Conservation (phyloP, 2,329 filamentous ascomycete genomes). For the Coniella vitis region DNA sequence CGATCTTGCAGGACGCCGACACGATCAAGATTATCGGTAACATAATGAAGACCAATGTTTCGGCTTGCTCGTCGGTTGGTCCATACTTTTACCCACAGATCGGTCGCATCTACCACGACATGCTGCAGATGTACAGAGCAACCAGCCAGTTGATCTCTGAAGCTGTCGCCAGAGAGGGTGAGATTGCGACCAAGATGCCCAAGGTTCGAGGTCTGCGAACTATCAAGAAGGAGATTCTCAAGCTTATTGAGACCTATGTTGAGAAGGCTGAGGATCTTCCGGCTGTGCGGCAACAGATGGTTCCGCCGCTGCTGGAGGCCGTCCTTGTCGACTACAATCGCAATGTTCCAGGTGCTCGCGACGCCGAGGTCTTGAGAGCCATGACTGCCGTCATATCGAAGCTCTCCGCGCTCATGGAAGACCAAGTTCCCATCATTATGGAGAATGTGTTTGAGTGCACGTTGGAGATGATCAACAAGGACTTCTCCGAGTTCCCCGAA, state of each 20-base stretch:
- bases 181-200: conserved; percentile 94
- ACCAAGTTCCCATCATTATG: conserved; percentile 96
- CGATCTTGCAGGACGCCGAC: conserved; percentile 82
- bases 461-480: conserved; percentile 99
- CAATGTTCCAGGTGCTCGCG: conserved; percentile 90
- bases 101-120: conserved; percentile 93
- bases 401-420: conserved; percentile 92
- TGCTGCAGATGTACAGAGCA: conserved; percentile 98
- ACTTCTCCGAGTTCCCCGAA: conserved; percentile 98
- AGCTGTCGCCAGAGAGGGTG: conserved; percentile 77
- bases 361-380: conserved; percentile 92
- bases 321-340: conserved; percentile 94
- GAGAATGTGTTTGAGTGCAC: conserved; percentile 98
- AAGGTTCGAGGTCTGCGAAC: conserved; percentile 91
- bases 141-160: conserved; percentile 96
- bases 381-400: conserved; percentile 98
- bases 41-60: conserved; percentile 99
- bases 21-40: conserved; percentile 99
- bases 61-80: conserved; percentile 94
- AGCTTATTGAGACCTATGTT: conserved; percentile 96
- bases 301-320: conserved; percentile 90
- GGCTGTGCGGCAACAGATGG: conserved; percentile 87
- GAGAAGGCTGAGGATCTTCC: conserved; percentile 96
- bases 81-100: conserved; percentile 98
- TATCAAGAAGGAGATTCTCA: conserved; percentile 98